These are phyloP conservation scores for Sequoiadendron giganteum DNA, from an alignment of 75 land plant species.

Conservation along the genomic window DNA sequence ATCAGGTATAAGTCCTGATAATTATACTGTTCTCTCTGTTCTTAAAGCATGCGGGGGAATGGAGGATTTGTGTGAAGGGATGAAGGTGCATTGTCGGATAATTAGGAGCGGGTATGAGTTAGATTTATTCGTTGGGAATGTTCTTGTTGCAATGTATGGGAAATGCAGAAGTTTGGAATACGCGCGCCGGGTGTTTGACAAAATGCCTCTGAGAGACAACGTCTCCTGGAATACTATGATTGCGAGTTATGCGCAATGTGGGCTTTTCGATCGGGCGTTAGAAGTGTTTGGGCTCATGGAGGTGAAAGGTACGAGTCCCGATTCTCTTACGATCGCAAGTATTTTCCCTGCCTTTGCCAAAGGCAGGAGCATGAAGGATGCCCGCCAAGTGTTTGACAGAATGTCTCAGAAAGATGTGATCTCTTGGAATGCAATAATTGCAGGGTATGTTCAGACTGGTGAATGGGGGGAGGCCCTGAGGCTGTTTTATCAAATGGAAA, in stretches of 20 bases:
- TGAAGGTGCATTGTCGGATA: constrained; percentile 14
- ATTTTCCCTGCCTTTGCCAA: neutral
- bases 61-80: constrained; percentile 7
- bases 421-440: constrained; percentile 19
- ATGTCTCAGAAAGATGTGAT: neutral
- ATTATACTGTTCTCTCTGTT: neutral
- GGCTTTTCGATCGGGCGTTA: constrained; percentile 6
- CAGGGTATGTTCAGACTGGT: constrained; percentile 14
- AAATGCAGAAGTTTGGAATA: constrained; percentile 14
- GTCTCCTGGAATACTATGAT: constrained; percentile 26
- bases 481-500: constrained; percentile 8
- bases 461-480: constrained; percentile 1
- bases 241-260: constrained; percentile 14
- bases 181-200: constrained; percentile 16
- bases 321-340: neutral
- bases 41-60: constrained; percentile 19
- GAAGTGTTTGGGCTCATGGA: constrained; percentile 10
- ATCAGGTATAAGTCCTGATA: neutral
- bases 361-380: constrained; percentile 7
- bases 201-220: constrained; percentile 11
- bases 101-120: constrained; percentile 9
- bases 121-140: constrained; percentile 8
- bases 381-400: constrained; percentile 13
- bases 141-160: constrained; percentile 23
- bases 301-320: neutral